Base-by-base conservation (phyloP, 371 early-diverging fungal genomes). In the Amoeboaphelidium occidentale region DNA sequence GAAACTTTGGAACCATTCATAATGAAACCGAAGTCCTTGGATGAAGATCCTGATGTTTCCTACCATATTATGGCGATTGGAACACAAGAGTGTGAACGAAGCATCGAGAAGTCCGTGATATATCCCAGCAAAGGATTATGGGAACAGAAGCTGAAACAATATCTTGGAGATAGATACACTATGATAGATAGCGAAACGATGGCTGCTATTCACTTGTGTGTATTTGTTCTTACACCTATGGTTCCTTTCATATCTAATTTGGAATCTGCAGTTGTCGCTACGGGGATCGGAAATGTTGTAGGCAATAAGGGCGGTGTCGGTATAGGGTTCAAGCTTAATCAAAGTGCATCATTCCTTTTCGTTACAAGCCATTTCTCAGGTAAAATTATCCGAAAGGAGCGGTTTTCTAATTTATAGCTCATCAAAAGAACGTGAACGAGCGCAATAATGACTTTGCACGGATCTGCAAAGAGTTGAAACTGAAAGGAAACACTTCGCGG, bases 361-460 rank as follows among this genome's bases (percentile, higher is more conserved):
- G 73, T 83, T 17, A 79, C 78, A 52, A 68, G 72, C 23, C 84
- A 83, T 55, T 60, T 83, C 27, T 64, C 70, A 56, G 82, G 81
- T 81, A 69, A 45, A 27, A 2, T 13, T 23, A 2, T 21, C 27
- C 22, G 44, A 22, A 20, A 6, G 24, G 44, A 46, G 20, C 44
- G 20, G n/a, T 20, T 21, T 22, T 23, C 4, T 46, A 17, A 22
- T 14, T n/a, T n/a, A 1, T 46, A 46, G 51, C 47, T 2, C 49
- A 48, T n/a, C 51, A 51, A 42, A 50, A 48, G 6, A 48, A 46
- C 3, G n/a, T 49, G 20, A 4, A 3, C 24, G 53, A 57, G 41
- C 45, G 67, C 42, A 56, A 65, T 49, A 49, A 57, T 42, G 58
- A 63, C 42, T 61, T 55, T 28, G 39, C 50, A 39, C 48, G 58